Evolutionary conservation across 2,329 filamentous ascomycete species (phyloP), one percentile per base, ranked within the genome.

Genomic region (Colletotrichum tabaci): DNA sequence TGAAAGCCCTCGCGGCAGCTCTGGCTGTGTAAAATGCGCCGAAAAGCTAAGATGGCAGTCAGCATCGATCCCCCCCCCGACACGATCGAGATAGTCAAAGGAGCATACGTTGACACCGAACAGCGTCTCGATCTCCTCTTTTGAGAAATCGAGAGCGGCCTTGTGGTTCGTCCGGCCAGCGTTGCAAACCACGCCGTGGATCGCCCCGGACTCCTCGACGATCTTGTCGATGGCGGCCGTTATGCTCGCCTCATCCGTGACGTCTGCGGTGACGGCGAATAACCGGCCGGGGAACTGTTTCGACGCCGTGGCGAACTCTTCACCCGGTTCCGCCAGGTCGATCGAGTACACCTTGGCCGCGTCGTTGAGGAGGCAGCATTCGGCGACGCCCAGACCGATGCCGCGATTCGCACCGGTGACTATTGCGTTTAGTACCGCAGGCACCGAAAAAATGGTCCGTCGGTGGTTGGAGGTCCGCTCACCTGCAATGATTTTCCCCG

Each of bases 81-180:
- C 26, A 30, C 26, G 26, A 30, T 30, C 26, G 26, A 6, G 26
- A 30, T 30, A 30, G 4, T 30, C 26, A 30, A 30, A 30, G 26
- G 26, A 30, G 26, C 26, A 30, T 53, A 74, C 72, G 61, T 75
- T 74, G 44, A 74, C 67, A 44, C 67, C 58, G n/a, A 74, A 75
- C 5, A 73, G 79, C 81, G 67, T 81, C 63, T 77, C 73, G 10
- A 77, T 63, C 65, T 77, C 74, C 3, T 74, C 76, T n/a, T 72
- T 67, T 23, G 67, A 74, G 56, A 77, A 88, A 30, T 88, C 85
- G 7, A 87, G 77, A 0, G 86, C 86, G 2, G 85, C 77, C 75
- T 87, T 87, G 73, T 88, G 86, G 74, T 87, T 86, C 15, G 86
- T 88, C 16, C 83, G 78, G 16, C 86, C 86, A 0, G 86, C 86